A percentile compares a stretch with the other conserved stretches of the same genome.
Conservation (phyloP, 768 basidiomycete species). For the Phylloporus arenicola region DNA sequence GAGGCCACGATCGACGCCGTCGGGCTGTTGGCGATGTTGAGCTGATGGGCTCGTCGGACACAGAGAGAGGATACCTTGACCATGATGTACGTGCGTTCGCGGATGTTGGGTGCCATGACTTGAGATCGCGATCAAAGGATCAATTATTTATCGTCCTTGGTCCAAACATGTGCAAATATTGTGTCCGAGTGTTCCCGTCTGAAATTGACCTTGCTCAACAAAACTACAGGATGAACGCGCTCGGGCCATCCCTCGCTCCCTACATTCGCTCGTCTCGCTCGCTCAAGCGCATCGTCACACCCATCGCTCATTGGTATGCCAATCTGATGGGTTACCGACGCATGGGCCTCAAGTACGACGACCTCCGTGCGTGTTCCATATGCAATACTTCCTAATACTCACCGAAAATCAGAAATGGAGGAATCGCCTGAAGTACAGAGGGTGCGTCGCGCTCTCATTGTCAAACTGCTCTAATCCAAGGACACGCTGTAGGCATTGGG, state of each 20-base stretch:
- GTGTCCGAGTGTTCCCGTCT: constrained; percentile 21
- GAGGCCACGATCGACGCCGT: constrained; percentile 96
- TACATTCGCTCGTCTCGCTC: constrained; percentile 64
- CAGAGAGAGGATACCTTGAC: constrained; percentile 64
- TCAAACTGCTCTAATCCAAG: not conserved
- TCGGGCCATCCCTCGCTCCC: constrained; percentile 73
- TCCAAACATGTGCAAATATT: constrained; percentile 43
- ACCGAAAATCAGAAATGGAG: constrained; percentile 52
- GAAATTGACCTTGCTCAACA: not conserved
- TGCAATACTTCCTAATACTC: not conserved
- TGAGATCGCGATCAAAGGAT: constrained; percentile 16
- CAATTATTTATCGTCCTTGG: not conserved
- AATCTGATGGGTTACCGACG: constrained; percentile 76
- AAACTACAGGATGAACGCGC: constrained; percentile 33
- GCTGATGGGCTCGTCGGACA: not conserved
- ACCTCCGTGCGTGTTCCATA: constrained; percentile 63
- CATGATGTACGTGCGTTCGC: constrained; percentile 98
- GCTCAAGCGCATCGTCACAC: constrained; percentile 64
- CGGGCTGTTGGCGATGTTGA: constrained; percentile 55
- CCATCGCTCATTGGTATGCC: constrained; percentile 80
- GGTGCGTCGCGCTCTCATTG: constrained; percentile 38
- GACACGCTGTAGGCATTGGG: constrained; percentile 58
- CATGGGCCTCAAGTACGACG: constrained; percentile 90
- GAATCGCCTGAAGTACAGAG: constrained; percentile 75
- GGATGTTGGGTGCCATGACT: constrained; percentile 30